Conservation (phyloP, 192 early-diverging fungal species). For the Geranomyces michiganensis region DNA sequence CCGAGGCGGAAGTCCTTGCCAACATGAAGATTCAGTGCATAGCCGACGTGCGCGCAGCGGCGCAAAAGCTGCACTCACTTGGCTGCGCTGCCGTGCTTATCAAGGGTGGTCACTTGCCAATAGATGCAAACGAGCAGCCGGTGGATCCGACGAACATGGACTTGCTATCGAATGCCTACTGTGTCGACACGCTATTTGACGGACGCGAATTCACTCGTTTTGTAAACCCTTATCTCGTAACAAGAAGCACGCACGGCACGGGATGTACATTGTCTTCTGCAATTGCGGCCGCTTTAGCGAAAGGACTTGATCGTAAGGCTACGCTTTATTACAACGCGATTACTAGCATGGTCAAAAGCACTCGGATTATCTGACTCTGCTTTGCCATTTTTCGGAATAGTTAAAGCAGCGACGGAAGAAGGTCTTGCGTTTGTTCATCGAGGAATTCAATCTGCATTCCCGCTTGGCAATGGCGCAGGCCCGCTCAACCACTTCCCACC, state of each 20-base stretch:
- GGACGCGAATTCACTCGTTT: conserved; percentile 49
- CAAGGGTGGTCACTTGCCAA: conserved; percentile 83
- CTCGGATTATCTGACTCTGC: background rate
- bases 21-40: conserved; percentile 45
- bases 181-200: conserved; percentile 67
- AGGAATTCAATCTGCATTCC: conserved; percentile 63
- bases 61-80: conserved; percentile 52
- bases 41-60: conserved; percentile 65
- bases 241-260: conserved; percentile 81
- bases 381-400: conserved; percentile 30
- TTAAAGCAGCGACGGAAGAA: conserved; percentile 54
- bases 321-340: background rate
- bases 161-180: background rate
- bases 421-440: conserved; percentile 66
- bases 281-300: conserved; percentile 71
- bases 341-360: background rate
- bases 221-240: conserved; percentile 60
- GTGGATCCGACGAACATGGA: conserved; percentile 26
- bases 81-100: conserved; percentile 67
- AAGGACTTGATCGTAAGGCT: conserved; percentile 47
- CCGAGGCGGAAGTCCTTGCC: conserved; percentile 73
- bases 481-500: conserved; percentile 74
- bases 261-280: conserved; percentile 87
- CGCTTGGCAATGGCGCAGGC: conserved; percentile 70
- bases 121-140: conserved; percentile 25